Evolutionary conservation across 371 early-diverging fungal species (phyloP), one percentile per base, ranked within the genome.

Genomic region (Funneliformis caledonium): DNA sequence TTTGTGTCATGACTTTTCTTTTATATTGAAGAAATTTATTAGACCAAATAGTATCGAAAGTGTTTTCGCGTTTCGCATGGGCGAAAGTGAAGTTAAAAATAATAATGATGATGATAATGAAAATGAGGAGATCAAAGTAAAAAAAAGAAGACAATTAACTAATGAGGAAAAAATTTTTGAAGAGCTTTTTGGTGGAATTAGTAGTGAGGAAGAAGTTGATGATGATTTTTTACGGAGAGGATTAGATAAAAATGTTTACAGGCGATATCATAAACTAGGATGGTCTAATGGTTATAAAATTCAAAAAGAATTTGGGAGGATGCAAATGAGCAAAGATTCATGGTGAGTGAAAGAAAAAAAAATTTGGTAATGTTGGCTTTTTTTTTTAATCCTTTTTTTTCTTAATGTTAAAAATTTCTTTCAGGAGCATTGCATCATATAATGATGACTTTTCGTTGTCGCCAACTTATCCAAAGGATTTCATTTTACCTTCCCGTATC

Each of bases 231-330:
- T 47, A n/a, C 16, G 16, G 4, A 79, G 70, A 52, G 72, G 70
- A 2, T 45, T 79, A n/a, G 60, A 79, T 79, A 61, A 79, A 60
- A 42, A 31, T 12, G n/a, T 60, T 26, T 52, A 82, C 45, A 60
- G 50, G 47, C n/a, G 81, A 22, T 5, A 16, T 26, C 48, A 48
- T 19, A 56, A 50, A 22, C 50, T 81, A 5, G 81, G 81, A 10
- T 81, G 81, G 81, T 56, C 65, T 14, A 69, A 42, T 43, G 81
- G 81, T 19, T 81, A 81, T 43, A 42, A 64, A 45, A 81, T 81
- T 50, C 67, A 76, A 37, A 76, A 81, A 43, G 81, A 81, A 43
- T 76, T 81, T 62, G 69, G 67, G 10, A 45, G 81, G 19, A 68
- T 76, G 60, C 52, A 76, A 31, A 59, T 81, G 48, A 60, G 76